A percentile compares a stretch with the other conserved stretches of the same genome.
Conservation (phyloP, 345 rosid genomes). For the Alliaria petiolata region DNA sequence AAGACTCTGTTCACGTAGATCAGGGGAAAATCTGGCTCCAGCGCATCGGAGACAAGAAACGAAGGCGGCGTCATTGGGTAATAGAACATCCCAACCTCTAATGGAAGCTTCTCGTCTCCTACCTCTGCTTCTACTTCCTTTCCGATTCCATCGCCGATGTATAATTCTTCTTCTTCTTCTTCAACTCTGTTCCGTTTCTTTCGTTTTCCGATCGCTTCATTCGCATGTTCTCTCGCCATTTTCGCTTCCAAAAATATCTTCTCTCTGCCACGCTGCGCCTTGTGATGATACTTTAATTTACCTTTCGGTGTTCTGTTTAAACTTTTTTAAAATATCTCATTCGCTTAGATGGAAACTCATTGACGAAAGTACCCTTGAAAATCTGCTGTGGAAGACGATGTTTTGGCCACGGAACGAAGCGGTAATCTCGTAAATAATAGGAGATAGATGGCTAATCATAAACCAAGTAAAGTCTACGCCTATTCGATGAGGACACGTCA, state of each 20-base stretch:
- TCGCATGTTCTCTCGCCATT: constrained; percentile 33
- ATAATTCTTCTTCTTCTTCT: not conserved
- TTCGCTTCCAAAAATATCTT: not conserved
- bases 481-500: constrained; percentile 22
- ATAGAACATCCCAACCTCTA: constrained; percentile 35
- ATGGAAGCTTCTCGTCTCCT: constrained; percentile 22
- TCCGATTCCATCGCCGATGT: constrained; percentile 4
- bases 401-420: not conserved
- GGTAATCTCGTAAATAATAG: constrained; percentile 4
- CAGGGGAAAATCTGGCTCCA: constrained; percentile 75
- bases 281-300: not conserved
- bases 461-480: not conserved
- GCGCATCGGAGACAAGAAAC: constrained; percentile 79
- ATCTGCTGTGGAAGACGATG: not conserved
- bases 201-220: constrained; percentile 45
- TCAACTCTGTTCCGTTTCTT: constrained; percentile 38
- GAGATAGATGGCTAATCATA: not conserved
- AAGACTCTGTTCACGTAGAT: constrained; percentile 86
- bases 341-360: not conserved
- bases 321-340: constrained; percentile 41
- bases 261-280: not conserved
- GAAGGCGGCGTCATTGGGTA: constrained; percentile 63
- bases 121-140: not conserved
- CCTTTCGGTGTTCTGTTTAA: not conserved
- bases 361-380: constrained; percentile 23